These are phyloP conservation scores for Ophiosphaerella herpotricha DNA, from an alignment of 2,329 filamentous ascomycete genomes.

Conservation along the genomic window DNA sequence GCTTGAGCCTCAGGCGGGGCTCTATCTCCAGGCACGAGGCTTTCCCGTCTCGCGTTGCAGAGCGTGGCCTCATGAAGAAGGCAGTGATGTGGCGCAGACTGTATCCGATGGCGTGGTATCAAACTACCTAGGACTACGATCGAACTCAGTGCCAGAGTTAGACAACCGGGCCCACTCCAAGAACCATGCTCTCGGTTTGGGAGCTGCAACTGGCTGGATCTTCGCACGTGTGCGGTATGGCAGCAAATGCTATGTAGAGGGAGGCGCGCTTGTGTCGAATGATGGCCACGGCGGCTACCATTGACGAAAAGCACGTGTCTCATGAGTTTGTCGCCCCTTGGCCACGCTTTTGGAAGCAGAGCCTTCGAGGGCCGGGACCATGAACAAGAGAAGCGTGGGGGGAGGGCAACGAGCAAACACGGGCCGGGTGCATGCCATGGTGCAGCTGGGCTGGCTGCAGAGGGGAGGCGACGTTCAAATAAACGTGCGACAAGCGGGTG, in stretches of 20 bases:
- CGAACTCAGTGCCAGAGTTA: background rate
- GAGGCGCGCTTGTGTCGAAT: background rate
- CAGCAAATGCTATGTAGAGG: background rate
- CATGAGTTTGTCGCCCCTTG: background rate
- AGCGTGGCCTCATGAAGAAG: background rate
- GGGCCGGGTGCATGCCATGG: constrained; percentile 1
- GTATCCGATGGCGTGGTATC: too few relatives aligned
- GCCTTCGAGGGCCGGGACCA: background rate
- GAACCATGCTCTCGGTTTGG: constrained; percentile 6
- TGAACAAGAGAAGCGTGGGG: constrained; percentile 1
- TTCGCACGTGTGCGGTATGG: background rate
- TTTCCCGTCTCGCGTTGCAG: background rate
- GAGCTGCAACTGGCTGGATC: constrained; percentile 1
- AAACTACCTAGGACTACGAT: background rate
- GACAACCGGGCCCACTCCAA: constrained; percentile 1
- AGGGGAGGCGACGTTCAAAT: constrained; percentile 3
- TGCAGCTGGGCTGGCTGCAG: background rate
- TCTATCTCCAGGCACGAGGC: background rate
- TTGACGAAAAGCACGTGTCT: too few relatives aligned
- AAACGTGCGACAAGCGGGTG: background rate
- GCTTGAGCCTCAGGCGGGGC: background rate
- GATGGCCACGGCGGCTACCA: background rate
- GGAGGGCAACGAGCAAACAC: background rate
- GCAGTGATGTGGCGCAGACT: background rate
- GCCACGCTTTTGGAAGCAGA: background rate